Percentiles rank a stretch among this genome's conserved stretches.
Evolutionary conservation across 129 eudicot genomes (phyloP).

Genomic region (Apium graveolens): DNA sequence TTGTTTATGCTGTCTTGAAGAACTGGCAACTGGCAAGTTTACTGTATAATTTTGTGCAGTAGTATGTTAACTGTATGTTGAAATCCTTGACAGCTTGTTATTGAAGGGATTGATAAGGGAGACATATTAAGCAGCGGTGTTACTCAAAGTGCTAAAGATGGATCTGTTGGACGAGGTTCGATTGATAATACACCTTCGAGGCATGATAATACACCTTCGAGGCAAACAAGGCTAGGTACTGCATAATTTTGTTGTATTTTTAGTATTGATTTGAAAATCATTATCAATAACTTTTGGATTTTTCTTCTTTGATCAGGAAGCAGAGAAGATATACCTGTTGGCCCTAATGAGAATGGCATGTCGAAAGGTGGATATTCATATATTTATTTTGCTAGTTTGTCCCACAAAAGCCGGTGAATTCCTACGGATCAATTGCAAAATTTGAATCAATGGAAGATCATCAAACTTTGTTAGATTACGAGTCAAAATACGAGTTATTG

Average conservation of each 20-base stretch:
- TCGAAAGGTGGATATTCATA: slow-evolving; percentile 31
- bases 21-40: slow-evolving; percentile 60
- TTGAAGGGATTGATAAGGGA: slow-evolving; percentile 91
- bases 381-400: slow-evolving; percentile 19
- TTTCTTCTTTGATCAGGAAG: slow-evolving; percentile 40
- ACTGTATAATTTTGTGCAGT: background rate
- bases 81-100: slow-evolving; percentile 39
- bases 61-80: background rate
- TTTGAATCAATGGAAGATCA: slow-evolving; percentile 18
- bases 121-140: slow-evolving; percentile 89
- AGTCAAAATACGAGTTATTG: slow-evolving; percentile 32
- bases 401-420: slow-evolving; percentile 26
- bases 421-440: slow-evolving; percentile 17
- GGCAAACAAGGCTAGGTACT: slow-evolving; percentile 64
- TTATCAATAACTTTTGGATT: background rate
- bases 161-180: slow-evolving; percentile 43
- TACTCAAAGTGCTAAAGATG: slow-evolving; percentile 73
- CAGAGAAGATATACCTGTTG: slow-evolving; percentile 54
- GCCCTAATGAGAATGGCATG: slow-evolving; percentile 32
- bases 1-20: slow-evolving; percentile 28
- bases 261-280: background rate
- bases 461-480: slow-evolving; percentile 20
- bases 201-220: slow-evolving; percentile 48
- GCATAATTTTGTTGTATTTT: background rate
- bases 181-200: slow-evolving; percentile 43